Percentiles rank a stretch among this genome's conserved stretches.
Evolutionary conservation across 768 basidiomycete genomes (phyloP).

Genomic region (Tricholoma sp.): DNA sequence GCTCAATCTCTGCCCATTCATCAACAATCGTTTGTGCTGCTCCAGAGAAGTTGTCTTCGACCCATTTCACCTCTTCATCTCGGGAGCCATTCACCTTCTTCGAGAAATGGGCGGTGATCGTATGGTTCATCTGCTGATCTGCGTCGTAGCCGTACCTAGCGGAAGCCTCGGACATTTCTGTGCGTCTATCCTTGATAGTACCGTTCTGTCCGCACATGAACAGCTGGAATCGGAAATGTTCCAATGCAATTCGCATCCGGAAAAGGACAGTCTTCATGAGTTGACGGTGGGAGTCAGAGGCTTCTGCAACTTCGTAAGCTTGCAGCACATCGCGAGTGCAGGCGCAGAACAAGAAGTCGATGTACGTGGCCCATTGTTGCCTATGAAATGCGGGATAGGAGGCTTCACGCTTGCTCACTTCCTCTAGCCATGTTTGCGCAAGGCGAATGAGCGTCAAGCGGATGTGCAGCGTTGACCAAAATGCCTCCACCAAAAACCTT

Average conservation of each 20-base stretch:
- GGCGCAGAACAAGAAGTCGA: constrained; percentile 39
- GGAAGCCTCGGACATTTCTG: constrained; percentile 19
- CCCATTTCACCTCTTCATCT: constrained; percentile 33
- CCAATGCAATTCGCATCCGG: constrained; percentile 40
- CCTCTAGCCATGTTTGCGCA: constrained; percentile 35
- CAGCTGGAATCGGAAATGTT: constrained; percentile 46
- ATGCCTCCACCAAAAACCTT: constrained; percentile 56
- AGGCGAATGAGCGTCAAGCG: constrained; percentile 47
- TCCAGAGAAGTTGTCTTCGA: constrained; percentile 35
- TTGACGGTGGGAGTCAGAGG: constrained; percentile 50
- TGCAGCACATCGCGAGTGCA: constrained; percentile 42
- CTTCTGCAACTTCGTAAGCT: constrained; percentile 40
- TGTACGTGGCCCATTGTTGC: constrained; percentile 42
- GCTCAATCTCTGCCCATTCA: constrained; percentile 42
- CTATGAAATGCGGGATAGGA: constrained; percentile 24
- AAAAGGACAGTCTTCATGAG: constrained; percentile 40
- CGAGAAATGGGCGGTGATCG: constrained; percentile 12
- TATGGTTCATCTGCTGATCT: constrained; percentile 7
- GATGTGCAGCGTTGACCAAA: constrained; percentile 48
- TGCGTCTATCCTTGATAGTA: constrained; percentile 17
- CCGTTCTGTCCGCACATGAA: constrained; percentile 26
- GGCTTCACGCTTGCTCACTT: constrained; percentile 13
- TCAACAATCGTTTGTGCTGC: constrained; percentile 33
- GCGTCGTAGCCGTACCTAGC: constrained; percentile 5
- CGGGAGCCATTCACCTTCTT: constrained; percentile 3